Evolutionary conservation across 768 basidiomycete species (phyloP).

Genomic region (Boletus bicolor): DNA sequence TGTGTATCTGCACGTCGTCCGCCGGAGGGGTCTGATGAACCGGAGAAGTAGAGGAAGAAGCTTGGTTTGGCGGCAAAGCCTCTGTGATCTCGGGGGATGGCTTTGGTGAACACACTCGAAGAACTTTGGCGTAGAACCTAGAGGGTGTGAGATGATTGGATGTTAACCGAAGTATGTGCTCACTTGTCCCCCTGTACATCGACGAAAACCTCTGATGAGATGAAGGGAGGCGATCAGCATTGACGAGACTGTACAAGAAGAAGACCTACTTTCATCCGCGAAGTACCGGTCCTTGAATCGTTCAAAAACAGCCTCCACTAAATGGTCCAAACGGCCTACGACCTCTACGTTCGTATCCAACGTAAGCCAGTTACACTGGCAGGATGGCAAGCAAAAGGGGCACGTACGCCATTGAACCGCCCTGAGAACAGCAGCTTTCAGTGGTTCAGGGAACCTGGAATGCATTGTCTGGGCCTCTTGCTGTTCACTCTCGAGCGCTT

Average conservation of each 20-base stretch:
- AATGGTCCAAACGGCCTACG: slow-evolving; percentile 90
- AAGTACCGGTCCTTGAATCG: slow-evolving; percentile 97
- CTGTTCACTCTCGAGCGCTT: slow-evolving; percentile 88
- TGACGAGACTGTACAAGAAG: slow-evolving; percentile 5
- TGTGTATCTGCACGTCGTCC: slow-evolving; percentile 57
- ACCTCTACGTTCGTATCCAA: slow-evolving; percentile 61
- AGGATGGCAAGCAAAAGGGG: slow-evolving; percentile 21
- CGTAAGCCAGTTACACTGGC: slow-evolving; percentile 11
- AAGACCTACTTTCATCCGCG: slow-evolving; percentile 76
- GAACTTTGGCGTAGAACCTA: slow-evolving; percentile 81
- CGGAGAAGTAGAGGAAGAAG: slow-evolving; percentile 46
- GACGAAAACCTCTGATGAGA: slow-evolving; percentile 70
- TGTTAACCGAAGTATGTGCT: slow-evolving; percentile 20
- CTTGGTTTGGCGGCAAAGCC: slow-evolving; percentile 27
- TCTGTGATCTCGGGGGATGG: slow-evolving; percentile 41
- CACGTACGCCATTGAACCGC: slow-evolving; percentile 96
- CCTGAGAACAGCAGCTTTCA: slow-evolving; percentile 87
- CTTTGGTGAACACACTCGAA: slow-evolving; percentile 72
- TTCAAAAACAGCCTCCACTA: slow-evolving; percentile 93
- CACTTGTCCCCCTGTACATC: slow-evolving; percentile 87
- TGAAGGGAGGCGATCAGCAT: slow-evolving; percentile 16
- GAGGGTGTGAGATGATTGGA: slow-evolving; percentile 15
- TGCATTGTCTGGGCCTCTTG: slow-evolving; percentile 89
- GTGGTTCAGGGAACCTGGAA: slow-evolving; percentile 84
- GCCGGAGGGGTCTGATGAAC: slow-evolving; percentile 40